Base-by-base conservation (phyloP, 1,139 yeast species). In the Hemisphaericaspora lyxosophila region DNA sequence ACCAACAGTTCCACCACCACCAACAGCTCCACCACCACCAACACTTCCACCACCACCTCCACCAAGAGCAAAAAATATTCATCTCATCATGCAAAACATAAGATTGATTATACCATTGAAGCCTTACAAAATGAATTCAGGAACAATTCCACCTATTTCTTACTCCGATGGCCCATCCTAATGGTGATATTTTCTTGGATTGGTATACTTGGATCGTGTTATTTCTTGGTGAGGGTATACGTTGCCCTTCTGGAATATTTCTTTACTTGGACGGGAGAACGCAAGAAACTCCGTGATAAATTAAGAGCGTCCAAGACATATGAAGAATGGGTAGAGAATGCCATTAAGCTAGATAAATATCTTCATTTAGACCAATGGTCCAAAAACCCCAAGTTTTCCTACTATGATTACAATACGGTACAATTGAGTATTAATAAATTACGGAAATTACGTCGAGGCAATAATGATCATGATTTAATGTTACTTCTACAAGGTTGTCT, bases 161-260 rank as follows among this genome's bases (percentile, higher is more conserved):
- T 83, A 2, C 61, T 85, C 26, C 61, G 92, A 35, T 84, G 85
- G 78, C 94, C 94, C 0, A 57, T 82, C 2, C 61, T 85, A 33
- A 37, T 75, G 0, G 59, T 74, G 18, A 76, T 81, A 3, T 47
- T 73, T 2, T 28, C 62, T 6, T 85, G 90, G 89, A 67, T 82
- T 1, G 31, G 53, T 1, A 46, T 80, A 3, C 59, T 85, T 14
- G 71, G 80, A 23, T 22, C 67, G 0, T 38, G 75, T 2, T 85
- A 85, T 55, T 60, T 76, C 4, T 31, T 69, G 1, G 72, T 85
- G 1, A 60, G 95, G 39, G 56, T 79, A 5, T 78, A 79, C 49
- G 88, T 85, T 27, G 79, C 86, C 0, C 54, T 80, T 4, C 80
- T 76, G 57, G 95, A 85, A 53, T 71, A 75, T 43, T 55, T 70